A percentile compares a stretch with the other conserved stretches of the same genome.
These are phyloP conservation scores for Colletotrichum sp. DNA, from an alignment of 2,329 filamentous ascomycete species.

Conservation along the genomic window DNA sequence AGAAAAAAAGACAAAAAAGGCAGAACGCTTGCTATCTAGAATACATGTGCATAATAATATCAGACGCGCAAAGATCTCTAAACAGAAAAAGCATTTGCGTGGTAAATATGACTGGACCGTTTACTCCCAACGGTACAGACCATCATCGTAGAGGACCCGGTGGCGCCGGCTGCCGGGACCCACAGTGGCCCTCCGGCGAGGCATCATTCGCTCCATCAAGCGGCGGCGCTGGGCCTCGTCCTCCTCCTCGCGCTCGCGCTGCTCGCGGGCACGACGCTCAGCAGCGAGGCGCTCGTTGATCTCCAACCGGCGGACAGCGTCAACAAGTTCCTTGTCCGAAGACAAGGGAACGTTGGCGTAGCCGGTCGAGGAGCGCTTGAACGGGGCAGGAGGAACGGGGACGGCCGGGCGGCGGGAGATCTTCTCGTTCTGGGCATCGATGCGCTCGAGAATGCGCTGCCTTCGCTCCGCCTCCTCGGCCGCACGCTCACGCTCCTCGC, in stretches of 20 bases:
- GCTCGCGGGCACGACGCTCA: conserved; percentile 32
- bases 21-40: conserved; percentile 5
- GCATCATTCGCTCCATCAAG: conserved; percentile 45
- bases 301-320: conserved; percentile 35
- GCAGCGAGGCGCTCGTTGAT: conserved; percentile 27
- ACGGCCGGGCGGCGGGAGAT: conserved; percentile 43
- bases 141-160: conserved; percentile 42
- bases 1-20: background rate
- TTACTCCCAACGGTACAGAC: conserved; percentile 46
- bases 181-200: conserved; percentile 39
- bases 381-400: conserved; percentile 21
- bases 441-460: conserved; percentile 33
- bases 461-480: conserved; percentile 32
- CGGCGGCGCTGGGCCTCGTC: conserved; percentile 44
- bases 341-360: conserved; percentile 1
- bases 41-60: background rate
- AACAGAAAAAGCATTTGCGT: background rate
- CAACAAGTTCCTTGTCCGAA: conserved; percentile 34
- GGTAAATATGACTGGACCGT: background rate
- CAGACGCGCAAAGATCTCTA: background rate
- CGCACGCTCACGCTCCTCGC: conserved; percentile 28
- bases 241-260: conserved; percentile 35
- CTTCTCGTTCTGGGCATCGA: conserved; percentile 45
- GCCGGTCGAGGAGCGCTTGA: conserved; percentile 14
- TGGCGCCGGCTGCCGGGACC: conserved; percentile 39